Evolutionary conservation across 345 rosid genomes (phyloP), one percentile per base, ranked within the genome.

Genomic region (Salix exigua): DNA sequence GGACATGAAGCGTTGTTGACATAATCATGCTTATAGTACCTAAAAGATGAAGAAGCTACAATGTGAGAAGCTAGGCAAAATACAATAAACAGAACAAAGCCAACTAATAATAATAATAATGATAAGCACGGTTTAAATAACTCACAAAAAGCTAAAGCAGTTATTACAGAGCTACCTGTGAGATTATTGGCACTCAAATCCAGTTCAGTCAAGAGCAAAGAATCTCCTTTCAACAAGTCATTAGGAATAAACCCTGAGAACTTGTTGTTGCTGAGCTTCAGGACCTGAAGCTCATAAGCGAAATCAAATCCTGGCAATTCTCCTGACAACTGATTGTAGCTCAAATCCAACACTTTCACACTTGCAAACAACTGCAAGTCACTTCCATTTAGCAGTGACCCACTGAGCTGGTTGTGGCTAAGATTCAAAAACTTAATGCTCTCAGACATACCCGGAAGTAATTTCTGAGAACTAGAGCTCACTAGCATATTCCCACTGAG

Each of bases 171-270:
- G 58, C 26, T 83, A 92, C 99, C 98, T 89, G 98, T 87, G 81
- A 96, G 97, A 87, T 91, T 96, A 85, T 96, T 96, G 82, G 85
- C 89, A 78, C 99, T 96, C 83, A 96, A 87, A 84, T 93, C 99
- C 60, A 96, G 78, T 73, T 90, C 93, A 30, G 88, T 88, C 73
- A 96, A 82, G 75, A 89, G 90, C 72, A 87, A 78, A 35, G 99
- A 88, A 88, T 96, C 99, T 70, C 99, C 98, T 87, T 93, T 96
- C 70, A 93, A 73, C 68, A 96, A 80, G 78, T 88, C 90, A 81
- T 88, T 93, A 28, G 99, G 99, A 80, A 96, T 85, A 71, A 80
- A 89, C 42, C 99, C 99, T 25, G 92, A 87, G 75, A 96, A 93
- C 80, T 72, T 83, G 81, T 93, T 96, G 88, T 92, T 93, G 84